Evolutionary conservation across 2,329 filamentous ascomycete species (phyloP).

Genomic region (Hymenoscyphus repandus): DNA sequence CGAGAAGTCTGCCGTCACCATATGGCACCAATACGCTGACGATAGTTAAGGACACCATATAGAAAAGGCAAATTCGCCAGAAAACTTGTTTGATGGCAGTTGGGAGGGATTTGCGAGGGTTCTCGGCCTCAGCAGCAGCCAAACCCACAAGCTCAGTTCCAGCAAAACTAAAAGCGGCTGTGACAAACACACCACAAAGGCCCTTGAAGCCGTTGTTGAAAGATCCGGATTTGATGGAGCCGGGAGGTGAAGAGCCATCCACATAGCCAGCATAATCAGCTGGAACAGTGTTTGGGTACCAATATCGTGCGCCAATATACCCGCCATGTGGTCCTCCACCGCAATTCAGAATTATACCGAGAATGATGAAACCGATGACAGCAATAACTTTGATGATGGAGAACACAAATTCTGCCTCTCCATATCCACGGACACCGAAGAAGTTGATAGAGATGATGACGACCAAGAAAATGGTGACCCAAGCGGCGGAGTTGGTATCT

Average conservation of each 20-base stretch:
- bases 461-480: constrained; percentile 75
- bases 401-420: constrained; percentile 84
- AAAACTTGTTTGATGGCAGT: constrained; percentile 49
- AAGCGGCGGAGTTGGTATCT: constrained; percentile 53
- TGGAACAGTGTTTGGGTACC: constrained; percentile 45
- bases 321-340: constrained; percentile 50
- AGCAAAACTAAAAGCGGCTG: constrained; percentile 46
- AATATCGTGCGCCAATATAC: constrained; percentile 57
- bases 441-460: constrained; percentile 77
- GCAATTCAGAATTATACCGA: constrained; percentile 54
- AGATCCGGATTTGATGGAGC: constrained; percentile 22
- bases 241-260: constrained; percentile 16
- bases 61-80: constrained; percentile 49
- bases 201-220: constrained; percentile 48
- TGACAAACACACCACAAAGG: constrained; percentile 46
- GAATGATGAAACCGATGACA: constrained; percentile 59
- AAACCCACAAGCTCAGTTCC: constrained; percentile 49
- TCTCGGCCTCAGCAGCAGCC: constrained; percentile 45
- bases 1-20: constrained; percentile 37
- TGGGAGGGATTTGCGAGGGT: constrained; percentile 45
- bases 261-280: constrained; percentile 37
- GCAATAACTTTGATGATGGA: constrained; percentile 75
- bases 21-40: constrained; percentile 45
- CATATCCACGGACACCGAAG: constrained; percentile 82
- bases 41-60: constrained; percentile 46